A percentile compares a stretch with the other conserved stretches of the same genome.
Evolutionary conservation across 345 rosid species (phyloP).

Genomic region (Luvunga scandens): DNA sequence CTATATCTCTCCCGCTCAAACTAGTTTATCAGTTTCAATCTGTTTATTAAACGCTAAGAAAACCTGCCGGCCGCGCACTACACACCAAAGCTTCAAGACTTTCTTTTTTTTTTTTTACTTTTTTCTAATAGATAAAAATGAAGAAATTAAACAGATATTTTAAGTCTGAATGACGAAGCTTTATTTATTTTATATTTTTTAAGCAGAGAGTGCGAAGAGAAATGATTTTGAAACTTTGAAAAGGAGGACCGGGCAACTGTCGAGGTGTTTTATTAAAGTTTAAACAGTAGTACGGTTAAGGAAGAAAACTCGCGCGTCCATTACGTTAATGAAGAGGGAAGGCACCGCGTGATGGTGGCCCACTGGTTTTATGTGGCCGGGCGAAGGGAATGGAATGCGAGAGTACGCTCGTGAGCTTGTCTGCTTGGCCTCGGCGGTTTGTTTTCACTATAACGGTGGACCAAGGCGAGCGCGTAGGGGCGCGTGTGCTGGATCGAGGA

Average conservation of each 20-base stretch:
- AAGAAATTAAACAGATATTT: not conserved
- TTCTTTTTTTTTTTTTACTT: not conserved
- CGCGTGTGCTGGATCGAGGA: not conserved
- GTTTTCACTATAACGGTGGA: too few species aligned
- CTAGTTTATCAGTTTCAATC: not conserved
- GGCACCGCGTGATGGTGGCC: not conserved
- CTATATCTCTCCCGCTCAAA: not conserved
- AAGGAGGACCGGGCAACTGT: not conserved
- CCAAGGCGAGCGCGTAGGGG: not conserved
- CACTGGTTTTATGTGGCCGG: not conserved
- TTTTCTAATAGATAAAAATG: not conserved
- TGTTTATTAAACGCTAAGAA: not conserved
- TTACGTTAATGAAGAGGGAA: not conserved
- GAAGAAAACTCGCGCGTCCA: not conserved
- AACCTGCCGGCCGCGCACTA: slow-evolving; percentile 3
- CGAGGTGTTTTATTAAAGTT: not conserved
- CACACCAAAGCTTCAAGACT: not conserved
- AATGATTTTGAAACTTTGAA: slow-evolving; percentile 15
- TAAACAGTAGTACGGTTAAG: not conserved
- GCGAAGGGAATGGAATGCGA: not conserved
- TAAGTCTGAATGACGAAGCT: not conserved
- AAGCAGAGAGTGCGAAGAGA: not conserved
- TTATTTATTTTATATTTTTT: not conserved
- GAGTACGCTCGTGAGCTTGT: too few species aligned
- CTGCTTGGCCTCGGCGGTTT: too few species aligned